Conservation (phyloP, 2,329 filamentous ascomycete species). For the Podosphaera aphanis region DNA sequence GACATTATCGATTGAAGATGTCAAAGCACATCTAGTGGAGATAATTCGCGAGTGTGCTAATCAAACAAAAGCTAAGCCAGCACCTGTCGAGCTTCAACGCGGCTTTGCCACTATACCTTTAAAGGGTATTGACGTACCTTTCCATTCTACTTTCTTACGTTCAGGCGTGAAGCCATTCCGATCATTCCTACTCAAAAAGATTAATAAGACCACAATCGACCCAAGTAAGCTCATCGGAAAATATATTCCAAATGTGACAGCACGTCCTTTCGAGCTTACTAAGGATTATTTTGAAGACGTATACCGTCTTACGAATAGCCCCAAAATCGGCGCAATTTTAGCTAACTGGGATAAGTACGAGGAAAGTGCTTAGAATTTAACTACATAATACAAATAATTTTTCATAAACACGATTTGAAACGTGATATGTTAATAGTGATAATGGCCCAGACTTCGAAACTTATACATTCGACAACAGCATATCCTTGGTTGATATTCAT, state of each 20-base stretch:
- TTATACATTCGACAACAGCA: no score
- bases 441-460: no score
- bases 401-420: no score
- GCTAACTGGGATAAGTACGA: constrained; percentile 18
- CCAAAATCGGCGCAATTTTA: constrained; percentile 16
- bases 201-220: constrained; percentile 97
- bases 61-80: constrained; percentile 70
- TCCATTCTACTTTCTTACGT: constrained; percentile 95
- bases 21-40: constrained; percentile 69
- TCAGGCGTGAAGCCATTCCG: constrained; percentile 98
- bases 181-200: constrained; percentile 97
- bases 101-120: constrained; percentile 95
- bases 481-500: no score
- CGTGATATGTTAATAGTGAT: no score
- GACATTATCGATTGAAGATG: constrained; percentile 65
- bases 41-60: constrained; percentile 80
- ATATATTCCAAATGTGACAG: constrained; percentile 97
- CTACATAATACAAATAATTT: no score
- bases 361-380: constrained; percentile 3
- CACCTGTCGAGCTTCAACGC: constrained; percentile 71
- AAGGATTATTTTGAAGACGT: constrained; percentile 99
- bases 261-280: constrained; percentile 79
- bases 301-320: constrained; percentile 63
- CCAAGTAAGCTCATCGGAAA: constrained; percentile 91
- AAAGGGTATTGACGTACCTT: constrained; percentile 91